These are phyloP conservation scores for Trichoderma asperelloides DNA, from an alignment of 495 filamentous ascomycete species.

Conservation along the genomic window DNA sequence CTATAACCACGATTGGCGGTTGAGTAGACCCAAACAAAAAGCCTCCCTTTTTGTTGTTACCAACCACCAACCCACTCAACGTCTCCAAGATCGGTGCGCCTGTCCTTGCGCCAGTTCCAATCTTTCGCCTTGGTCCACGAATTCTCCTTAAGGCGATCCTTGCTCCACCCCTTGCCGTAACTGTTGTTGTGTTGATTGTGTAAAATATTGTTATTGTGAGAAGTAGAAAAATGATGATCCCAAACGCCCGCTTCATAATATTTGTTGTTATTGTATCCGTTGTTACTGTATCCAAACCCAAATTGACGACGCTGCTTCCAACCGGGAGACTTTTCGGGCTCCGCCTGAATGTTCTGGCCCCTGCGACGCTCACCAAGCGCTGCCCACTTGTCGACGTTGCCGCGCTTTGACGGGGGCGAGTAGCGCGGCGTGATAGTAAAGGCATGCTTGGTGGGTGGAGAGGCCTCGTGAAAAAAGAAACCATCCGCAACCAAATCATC, in stretches of 20 bases:
- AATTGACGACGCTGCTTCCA: conserved; percentile 27
- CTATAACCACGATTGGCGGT: conserved; percentile 47
- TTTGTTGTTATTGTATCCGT: conserved; percentile 12
- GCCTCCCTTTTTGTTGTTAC: conserved; percentile 39
- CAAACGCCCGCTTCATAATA: conserved; percentile 26
- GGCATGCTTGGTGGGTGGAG: conserved; percentile 29
- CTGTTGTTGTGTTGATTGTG: conserved; percentile 14
- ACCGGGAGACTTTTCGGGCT: conserved; percentile 35
- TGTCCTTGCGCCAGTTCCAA: conserved; percentile 59
- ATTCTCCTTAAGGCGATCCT: conserved; percentile 40
- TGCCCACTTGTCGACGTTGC: conserved; percentile 74
- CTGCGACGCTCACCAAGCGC: conserved; percentile 73
- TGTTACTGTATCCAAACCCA: conserved; percentile 19
- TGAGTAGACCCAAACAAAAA: conserved; percentile 23
- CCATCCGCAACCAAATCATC: conserved; percentile 53
- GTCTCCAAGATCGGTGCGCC: conserved; percentile 59
- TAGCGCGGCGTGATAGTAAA: conserved; percentile 37
- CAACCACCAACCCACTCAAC: conserved; percentile 87
- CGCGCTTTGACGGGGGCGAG: conserved; percentile 40
- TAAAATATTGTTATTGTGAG: conserved; percentile 16
- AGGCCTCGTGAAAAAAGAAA: conserved; percentile 58
- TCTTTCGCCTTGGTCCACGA: conserved; percentile 41
- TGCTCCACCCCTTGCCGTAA: conserved; percentile 24
- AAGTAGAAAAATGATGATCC: conserved; percentile 23
- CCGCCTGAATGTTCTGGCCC: conserved; percentile 46